Evolutionary conservation across 768 basidiomycete genomes (phyloP).

Genomic region (Rhodotorula graminis): DNA sequence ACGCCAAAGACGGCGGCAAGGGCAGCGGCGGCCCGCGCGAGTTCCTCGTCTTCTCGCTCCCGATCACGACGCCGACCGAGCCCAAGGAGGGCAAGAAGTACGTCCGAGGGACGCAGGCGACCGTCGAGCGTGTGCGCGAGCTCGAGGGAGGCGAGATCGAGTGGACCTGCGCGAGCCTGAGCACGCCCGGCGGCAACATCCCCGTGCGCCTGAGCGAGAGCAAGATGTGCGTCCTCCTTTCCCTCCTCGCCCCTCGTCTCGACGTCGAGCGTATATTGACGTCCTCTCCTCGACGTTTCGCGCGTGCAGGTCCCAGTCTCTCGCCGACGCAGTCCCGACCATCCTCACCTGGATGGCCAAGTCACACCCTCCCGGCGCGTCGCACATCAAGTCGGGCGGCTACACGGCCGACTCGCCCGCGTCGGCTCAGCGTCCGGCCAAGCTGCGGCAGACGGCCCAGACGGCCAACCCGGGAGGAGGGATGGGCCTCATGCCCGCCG

Average conservation of each 20-base stretch:
- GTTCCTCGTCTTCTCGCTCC: conserved; percentile 30
- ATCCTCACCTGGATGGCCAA: conserved; percentile 22
- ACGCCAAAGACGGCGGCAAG: not conserved
- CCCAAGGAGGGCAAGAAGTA: conserved; percentile 27
- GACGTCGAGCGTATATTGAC: too few relatives aligned
- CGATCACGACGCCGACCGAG: conserved; percentile 9
- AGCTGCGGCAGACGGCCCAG: conserved; percentile 10
- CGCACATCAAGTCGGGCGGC: not conserved
- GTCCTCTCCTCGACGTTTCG: not conserved
- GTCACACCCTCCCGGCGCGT: conserved; percentile 14
- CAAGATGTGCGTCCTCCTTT: conserved; percentile 25
- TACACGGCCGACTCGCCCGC: conserved; percentile 15
- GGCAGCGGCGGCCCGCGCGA: conserved; percentile 7
- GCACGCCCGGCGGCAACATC: conserved; percentile 34
- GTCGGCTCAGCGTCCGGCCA: conserved; percentile 4
- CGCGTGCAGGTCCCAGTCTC: conserved; percentile 9
- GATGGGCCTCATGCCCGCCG: conserved; percentile 20
- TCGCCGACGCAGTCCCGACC: conserved; percentile 29
- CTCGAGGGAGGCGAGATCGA: conserved; percentile 22
- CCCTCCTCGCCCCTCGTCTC: not conserved
- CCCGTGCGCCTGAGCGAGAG: conserved; percentile 27
- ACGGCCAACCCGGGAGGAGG: conserved; percentile 18
- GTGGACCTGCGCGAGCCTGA: conserved; percentile 33
- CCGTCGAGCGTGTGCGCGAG: conserved; percentile 24
- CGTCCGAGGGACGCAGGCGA: conserved; percentile 21